These are phyloP conservation scores for Fraxinus velutina DNA, from an alignment of 305 asterid genomes.

Conservation along the genomic window DNA sequence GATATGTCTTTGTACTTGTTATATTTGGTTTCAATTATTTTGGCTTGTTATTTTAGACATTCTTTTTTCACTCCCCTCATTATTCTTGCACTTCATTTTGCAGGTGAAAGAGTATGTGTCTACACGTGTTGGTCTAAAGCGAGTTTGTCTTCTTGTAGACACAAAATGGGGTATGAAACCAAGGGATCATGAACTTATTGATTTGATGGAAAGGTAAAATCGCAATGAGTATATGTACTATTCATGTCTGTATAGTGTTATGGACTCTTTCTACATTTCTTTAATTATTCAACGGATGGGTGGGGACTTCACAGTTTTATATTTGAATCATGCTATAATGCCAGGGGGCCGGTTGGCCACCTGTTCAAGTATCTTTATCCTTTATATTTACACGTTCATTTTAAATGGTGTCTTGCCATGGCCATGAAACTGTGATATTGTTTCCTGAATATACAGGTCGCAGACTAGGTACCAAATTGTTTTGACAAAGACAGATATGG, in stretches of 20 bases:
- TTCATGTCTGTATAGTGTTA: neutral
- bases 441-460: constrained; percentile 46
- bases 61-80: constrained; percentile 1
- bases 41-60: constrained; percentile 2
- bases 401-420: neutral
- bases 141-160: constrained; percentile 88
- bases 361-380: neutral
- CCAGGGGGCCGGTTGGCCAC: neutral
- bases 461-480: constrained; percentile 85
- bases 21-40: constrained; percentile 9
- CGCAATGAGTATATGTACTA: neutral
- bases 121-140: constrained; percentile 65
- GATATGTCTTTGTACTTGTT: constrained; percentile 8
- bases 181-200: constrained; percentile 79
- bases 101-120: constrained; percentile 97
- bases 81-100: constrained; percentile 24
- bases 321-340: neutral
- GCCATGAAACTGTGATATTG: neutral
- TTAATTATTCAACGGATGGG: neutral
- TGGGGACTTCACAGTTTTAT: neutral
- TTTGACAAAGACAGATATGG: constrained; percentile 84
- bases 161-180: constrained; percentile 99
- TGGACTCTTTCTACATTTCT: neutral
- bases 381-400: neutral
- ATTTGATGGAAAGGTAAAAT: constrained; percentile 88